A percentile compares a stretch with the other conserved stretches of the same genome.
These are phyloP conservation scores for Mycena metata DNA, from an alignment of 768 basidiomycete species.

Conservation along the genomic window DNA sequence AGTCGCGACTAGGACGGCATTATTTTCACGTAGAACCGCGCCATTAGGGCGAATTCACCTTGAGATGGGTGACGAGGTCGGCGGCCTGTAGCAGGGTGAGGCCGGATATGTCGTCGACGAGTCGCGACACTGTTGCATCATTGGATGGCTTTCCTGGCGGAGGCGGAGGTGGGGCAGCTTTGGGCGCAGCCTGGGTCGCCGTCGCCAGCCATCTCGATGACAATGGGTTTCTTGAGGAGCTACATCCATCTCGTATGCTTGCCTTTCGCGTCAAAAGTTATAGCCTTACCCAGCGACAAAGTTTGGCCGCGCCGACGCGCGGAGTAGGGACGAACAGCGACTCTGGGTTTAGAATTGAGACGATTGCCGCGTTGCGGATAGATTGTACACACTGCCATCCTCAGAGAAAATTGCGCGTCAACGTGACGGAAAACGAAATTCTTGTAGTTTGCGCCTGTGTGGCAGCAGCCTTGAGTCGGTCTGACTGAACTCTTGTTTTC, in stretches of 20 bases:
- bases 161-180: slow-evolving; percentile 58
- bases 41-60: slow-evolving; percentile 64
- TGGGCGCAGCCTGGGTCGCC: slow-evolving; percentile 60
- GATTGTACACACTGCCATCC: slow-evolving; percentile 58
- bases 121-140: slow-evolving; percentile 79
- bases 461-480: background rate
- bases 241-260: slow-evolving; percentile 32
- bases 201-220: slow-evolving; percentile 71
- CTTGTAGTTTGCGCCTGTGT: slow-evolving; percentile 48
- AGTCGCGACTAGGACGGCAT: slow-evolving; percentile 74
- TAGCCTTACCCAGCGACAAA: slow-evolving; percentile 51
- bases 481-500: no score
- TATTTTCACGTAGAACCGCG: background rate
- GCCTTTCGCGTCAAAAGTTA: slow-evolving; percentile 23
- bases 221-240: slow-evolving; percentile 53
- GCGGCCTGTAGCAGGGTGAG: slow-evolving; percentile 94
- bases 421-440: slow-evolving; percentile 46
- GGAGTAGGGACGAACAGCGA: slow-evolving; percentile 59
- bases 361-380: slow-evolving; percentile 9
- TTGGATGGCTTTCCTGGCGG: slow-evolving; percentile 53
- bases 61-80: slow-evolving; percentile 91
- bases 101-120: slow-evolving; percentile 94
- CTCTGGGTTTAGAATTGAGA: slow-evolving; percentile 46
- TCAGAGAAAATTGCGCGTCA: slow-evolving; percentile 34
- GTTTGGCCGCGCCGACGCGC: slow-evolving; percentile 57